These are phyloP conservation scores for Kazachstania kunashirensis DNA, from an alignment of 805 yeast species.

Conservation along the genomic window DNA sequence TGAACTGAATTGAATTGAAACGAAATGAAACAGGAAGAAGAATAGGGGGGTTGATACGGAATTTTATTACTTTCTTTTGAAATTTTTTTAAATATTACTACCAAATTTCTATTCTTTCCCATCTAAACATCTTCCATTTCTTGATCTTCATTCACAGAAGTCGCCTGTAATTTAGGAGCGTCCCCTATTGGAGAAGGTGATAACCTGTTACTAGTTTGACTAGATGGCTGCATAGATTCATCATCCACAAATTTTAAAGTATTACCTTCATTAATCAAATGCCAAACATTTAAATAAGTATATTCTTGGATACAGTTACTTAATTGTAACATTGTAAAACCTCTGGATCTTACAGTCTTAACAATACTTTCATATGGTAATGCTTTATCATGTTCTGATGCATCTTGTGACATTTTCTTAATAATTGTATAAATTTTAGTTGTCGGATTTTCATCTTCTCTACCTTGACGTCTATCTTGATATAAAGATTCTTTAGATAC, in stretches of 20 bases:
- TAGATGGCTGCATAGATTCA: slow-evolving; percentile 26
- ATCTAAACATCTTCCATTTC: too few species aligned
- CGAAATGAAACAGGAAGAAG: too few species aligned
- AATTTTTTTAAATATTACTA: too few species aligned
- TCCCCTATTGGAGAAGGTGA: too few species aligned
- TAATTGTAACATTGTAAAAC: slow-evolving; percentile 73
- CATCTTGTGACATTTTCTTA: slow-evolving; percentile 42
- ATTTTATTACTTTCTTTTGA: too few species aligned
- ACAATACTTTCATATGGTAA: slow-evolving; percentile 41
- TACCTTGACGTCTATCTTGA: slow-evolving; percentile 38
- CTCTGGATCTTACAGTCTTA: slow-evolving; percentile 63
- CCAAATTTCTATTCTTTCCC: too few species aligned
- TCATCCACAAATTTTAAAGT: slow-evolving; percentile 48
- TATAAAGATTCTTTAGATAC: slow-evolving; percentile 81
- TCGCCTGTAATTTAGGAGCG: too few species aligned
- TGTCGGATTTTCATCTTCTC: slow-evolving; percentile 56
- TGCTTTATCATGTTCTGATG: slow-evolving; percentile 22
- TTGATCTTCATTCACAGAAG: too few species aligned
- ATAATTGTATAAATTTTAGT: slow-evolving; percentile 67
- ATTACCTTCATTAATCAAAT: slow-evolving; percentile 60
- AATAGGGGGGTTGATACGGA: too few species aligned
- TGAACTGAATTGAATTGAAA: too few species aligned
- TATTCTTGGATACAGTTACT: slow-evolving; percentile 69
- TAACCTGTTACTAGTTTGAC: too few species aligned
- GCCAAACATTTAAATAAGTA: slow-evolving; percentile 64